Percentiles rank a stretch among this genome's conserved stretches.
These are phyloP conservation scores for Ascoidea asiatica DNA, from an alignment of 805 yeast genomes.

Conservation along the genomic window DNA sequence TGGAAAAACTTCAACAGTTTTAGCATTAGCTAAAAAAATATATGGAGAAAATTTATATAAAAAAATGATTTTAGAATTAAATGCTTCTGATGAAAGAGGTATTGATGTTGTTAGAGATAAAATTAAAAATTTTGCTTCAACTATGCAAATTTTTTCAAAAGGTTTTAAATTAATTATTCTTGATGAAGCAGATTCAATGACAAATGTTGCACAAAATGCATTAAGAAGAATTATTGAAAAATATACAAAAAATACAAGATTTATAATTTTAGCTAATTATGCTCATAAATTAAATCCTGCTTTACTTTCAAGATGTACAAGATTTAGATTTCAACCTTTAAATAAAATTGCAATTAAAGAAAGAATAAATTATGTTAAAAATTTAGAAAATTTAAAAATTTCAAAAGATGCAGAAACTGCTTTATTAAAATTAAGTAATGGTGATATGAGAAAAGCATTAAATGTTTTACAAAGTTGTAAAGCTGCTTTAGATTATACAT, in stretches of 20 bases:
- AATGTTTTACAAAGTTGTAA: slow-evolving; percentile 91
- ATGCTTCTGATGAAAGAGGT: slow-evolving; percentile 96
- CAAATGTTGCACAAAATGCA: slow-evolving; percentile 76
- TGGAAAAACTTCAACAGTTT: slow-evolving; percentile 81
- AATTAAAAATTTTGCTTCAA: slow-evolving; percentile 90
- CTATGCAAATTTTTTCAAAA: slow-evolving; percentile 78
- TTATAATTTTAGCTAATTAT: slow-evolving; percentile 91
- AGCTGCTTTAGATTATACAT: slow-evolving; percentile 47
- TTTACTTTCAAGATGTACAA: slow-evolving; percentile 81
- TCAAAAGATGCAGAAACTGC: slow-evolving; percentile 48
- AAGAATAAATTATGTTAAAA: slow-evolving; percentile 56
- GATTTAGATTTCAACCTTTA: slow-evolving; percentile 86
- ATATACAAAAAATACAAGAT: slow-evolving; percentile 88
- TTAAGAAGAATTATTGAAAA: slow-evolving; percentile 73
- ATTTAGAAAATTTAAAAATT: slow-evolving; percentile 50
- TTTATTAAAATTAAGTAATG: slow-evolving; percentile 61
- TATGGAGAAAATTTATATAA: slow-evolving; percentile 66
- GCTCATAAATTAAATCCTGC: slow-evolving; percentile 95
- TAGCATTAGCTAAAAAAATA: slow-evolving; percentile 76
- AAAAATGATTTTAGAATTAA: slow-evolving; percentile 87
- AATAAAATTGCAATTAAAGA: slow-evolving; percentile 50
- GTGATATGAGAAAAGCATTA: slow-evolving; percentile 93
- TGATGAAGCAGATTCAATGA: slow-evolving; percentile 96
- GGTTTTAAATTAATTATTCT: slow-evolving; percentile 85
- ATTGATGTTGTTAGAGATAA: slow-evolving; percentile 96